phyloP scores from a whole-genome alignment of 352 stramenopile genomes.

The Pythium inflatum region DNA sequence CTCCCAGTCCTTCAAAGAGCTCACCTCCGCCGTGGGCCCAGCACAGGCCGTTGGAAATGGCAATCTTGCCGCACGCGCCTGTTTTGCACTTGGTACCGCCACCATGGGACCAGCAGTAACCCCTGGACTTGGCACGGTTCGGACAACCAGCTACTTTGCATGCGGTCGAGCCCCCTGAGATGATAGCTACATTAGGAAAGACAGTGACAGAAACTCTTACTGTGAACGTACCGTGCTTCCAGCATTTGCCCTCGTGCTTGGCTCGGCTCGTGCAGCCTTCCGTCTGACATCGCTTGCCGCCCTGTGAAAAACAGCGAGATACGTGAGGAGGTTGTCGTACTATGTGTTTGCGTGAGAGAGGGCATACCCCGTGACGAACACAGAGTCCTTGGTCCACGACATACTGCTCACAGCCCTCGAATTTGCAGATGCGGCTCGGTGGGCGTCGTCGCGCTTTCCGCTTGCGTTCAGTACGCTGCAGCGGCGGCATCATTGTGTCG shows the following conservation, averaged over 20 bases:
- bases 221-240: conserved; percentile 63
- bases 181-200: not conserved
- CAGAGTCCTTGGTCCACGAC: conserved; percentile 81
- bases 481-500: conserved; percentile 4
- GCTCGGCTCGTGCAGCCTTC: conserved; percentile 70
- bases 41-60: conserved; percentile 77
- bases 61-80: conserved; percentile 73
- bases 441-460: conserved; percentile 51
- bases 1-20: not conserved
- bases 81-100: conserved; percentile 82
- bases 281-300: conserved; percentile 64
- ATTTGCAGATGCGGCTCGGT: conserved; percentile 73
- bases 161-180: conserved; percentile 56
- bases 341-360: not conserved
- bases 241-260: conserved; percentile 76
- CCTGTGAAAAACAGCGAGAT: conserved; percentile 33
- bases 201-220: not conserved
- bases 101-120: conserved; percentile 86
- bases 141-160: conserved; percentile 74
- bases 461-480: conserved; percentile 48
- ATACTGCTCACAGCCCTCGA: conserved; percentile 76
- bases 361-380: conserved; percentile 67
- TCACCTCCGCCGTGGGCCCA: conserved; percentile 73
- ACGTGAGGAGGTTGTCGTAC: not conserved
- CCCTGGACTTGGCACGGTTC: conserved; percentile 85